Percentiles rank a stretch among this genome's conserved stretches.
These are phyloP conservation scores for Ochromonas danica DNA, from an alignment of 108 stramenopile species.

Conservation along the genomic window DNA sequence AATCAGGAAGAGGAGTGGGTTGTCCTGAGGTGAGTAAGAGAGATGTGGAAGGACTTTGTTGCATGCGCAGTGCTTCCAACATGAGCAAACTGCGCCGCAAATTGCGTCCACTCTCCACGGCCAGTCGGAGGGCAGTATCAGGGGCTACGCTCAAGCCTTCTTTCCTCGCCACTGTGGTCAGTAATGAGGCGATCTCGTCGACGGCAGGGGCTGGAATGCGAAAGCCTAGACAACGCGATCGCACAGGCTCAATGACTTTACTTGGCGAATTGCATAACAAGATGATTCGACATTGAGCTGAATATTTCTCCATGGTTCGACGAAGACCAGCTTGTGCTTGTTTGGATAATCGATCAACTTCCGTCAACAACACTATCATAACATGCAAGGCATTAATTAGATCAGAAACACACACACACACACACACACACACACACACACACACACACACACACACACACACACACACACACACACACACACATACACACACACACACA, in stretches of 20 bases:
- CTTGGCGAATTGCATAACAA: constrained; percentile 67
- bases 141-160: constrained; percentile 69
- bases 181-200: constrained; percentile 42
- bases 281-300: constrained; percentile 76
- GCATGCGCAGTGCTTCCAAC: constrained; percentile 87
- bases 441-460: no score
- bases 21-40: no score
- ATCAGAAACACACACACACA: constrained; percentile 60
- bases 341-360: constrained; percentile 83
- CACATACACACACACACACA: no score
- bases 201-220: constrained; percentile 80
- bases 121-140: constrained; percentile 71
- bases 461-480: no score
- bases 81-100: constrained; percentile 91
- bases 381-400: no score
- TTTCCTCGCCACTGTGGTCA: constrained; percentile 63
- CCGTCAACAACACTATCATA: constrained; percentile 82
- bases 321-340: constrained; percentile 83
- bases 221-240: constrained; percentile 88
- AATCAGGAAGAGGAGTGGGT: constrained; percentile 63
- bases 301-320: constrained; percentile 92
- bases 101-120: constrained; percentile 75
- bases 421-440: constrained; percentile 25
- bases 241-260: constrained; percentile 85
- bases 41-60: constrained; percentile 23